Conservation (phyloP, 805 yeast genomes). For the Myxozyma vanderwaltii region DNA sequence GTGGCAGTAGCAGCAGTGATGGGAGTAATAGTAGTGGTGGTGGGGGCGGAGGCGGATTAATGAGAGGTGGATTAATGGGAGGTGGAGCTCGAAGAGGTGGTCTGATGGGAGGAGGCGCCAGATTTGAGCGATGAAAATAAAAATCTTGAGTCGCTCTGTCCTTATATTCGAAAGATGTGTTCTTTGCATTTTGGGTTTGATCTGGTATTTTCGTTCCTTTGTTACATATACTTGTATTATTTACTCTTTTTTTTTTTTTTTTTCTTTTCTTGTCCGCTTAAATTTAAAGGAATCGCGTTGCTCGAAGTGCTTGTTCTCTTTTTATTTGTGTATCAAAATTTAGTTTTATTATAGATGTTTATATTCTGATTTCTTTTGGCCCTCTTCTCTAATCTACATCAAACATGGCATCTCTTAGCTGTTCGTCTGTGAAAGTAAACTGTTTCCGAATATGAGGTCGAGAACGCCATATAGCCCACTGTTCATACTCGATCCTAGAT, state of each 20-base stretch:
- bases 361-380: not conserved
- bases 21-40: not conserved
- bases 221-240: not conserved
- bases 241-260: not conserved
- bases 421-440: not conserved
- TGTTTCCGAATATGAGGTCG: not conserved
- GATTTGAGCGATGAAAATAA: not conserved
- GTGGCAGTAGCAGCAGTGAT: conserved; percentile 13
- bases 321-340: too few species aligned
- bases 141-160: not conserved
- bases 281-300: not conserved
- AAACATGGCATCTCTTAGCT: not conserved
- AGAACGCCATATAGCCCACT: not conserved
- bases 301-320: not conserved
- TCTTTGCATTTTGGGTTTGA: conserved; percentile 2
- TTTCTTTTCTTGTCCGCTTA: not conserved
- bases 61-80: conserved; percentile 11
- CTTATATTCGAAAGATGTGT: not conserved
- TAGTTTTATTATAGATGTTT: not conserved
- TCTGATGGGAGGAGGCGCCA: conserved; percentile 26
- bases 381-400: not conserved
- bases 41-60: conserved; percentile 9
- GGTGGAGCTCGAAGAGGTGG: conserved; percentile 22
- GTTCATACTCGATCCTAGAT: not conserved
- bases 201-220: not conserved